Evolutionary conservation across 2,329 filamentous ascomycete species (phyloP), one percentile per base, ranked within the genome.

Genomic region (Chlorencoelia australis): DNA sequence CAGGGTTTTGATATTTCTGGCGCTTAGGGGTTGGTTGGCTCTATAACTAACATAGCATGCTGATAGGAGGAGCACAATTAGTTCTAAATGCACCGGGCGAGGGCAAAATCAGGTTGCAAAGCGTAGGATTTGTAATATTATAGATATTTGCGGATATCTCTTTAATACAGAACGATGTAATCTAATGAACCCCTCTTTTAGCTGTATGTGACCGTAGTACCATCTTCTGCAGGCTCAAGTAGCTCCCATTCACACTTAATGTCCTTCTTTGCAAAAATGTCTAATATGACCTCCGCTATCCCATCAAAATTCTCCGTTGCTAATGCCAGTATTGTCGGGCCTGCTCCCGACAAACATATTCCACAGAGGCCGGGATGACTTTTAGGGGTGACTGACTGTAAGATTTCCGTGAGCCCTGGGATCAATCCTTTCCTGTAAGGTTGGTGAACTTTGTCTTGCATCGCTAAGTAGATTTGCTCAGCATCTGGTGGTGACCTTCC

Each of bases 391-490:
- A 96, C 88, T 42, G 82, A 89, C 58, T 86, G 76, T 35, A 98
- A 76, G 36, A 98, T 89, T 57, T 94, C 82, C 11, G 83, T 82
- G 39, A 98, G 71, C 1, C 89, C 91, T 1, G 91, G 91, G 49
- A 98, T 94, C 44, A 98, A 73, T 2, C 74, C 81, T 62, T 91
- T 81, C 36, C 91, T 81, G 66, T 98, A 96, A 28, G 87, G 91
- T 62, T 98, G 91, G 65, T 98, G 91, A 43, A 98, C 77, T 63
- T 88, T 94, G 67, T 98, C 91, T 64, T 96, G 91, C 91, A 98
- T 98, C 30, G 88, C 89, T 31, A 93, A 78, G 65, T 93, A 93
- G 59, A 98, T 98, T 61, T 94, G 81, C 52, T 93, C 81, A 15
- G 91, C 81, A 56, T 95, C 82, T 2, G 88, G 89, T 7, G 91